Base-by-base conservation (phyloP, 2,329 filamentous ascomycete genomes). In the Colletotrichum shisoi region DNA sequence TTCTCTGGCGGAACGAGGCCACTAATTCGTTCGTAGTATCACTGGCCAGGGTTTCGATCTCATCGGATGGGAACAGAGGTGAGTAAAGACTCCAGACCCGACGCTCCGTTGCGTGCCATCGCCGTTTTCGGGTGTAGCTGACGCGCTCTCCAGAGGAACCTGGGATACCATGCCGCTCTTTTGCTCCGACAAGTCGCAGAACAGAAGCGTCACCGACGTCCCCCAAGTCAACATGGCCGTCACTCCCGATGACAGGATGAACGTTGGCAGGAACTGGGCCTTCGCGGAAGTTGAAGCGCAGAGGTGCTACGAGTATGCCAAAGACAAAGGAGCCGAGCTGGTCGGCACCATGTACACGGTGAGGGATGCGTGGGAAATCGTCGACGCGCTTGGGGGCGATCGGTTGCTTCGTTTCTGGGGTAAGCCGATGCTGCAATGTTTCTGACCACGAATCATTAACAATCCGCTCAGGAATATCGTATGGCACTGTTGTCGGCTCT, bases 401-500 rank as follows among this genome's bases (percentile, higher is more conserved):
- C 76, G 77, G 19, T 56, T 79, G 71, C 65, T 80, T 5, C 71
- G 77, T 48, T 80, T 75, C 60, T 79, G 73, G 73, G 78, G 78
- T 76, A 39, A 68, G 74, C 60, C 9, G 2, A n/a, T 12, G 11
- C 9, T 15, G 17, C 4, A 42, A 17, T n/a, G 3, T 6, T 3
- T n/a, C 5, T n/a, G 40, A 7, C n/a, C 7, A 7, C 7, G 3
- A n/a, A n/a, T 8, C 15, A n/a, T 17, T 42, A 42, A 42, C 6
- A 3, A 31, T n/a, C 4, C 40, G n/a, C 6, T 21, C 8, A 77
- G 78, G 79, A 4, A 72, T 80, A 63, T 81, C 79, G 1, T 82
- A 82, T 60, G 80, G 80, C 15, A 79, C 77, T 1, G 70, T 76
- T 6, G 69, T 82, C 1, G 80, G 81, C 7, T 72, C 73, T 3